phyloP scores from a whole-genome alignment of 1,284 basidiomycete genomes.

The Cryptococcus floricola region DNA sequence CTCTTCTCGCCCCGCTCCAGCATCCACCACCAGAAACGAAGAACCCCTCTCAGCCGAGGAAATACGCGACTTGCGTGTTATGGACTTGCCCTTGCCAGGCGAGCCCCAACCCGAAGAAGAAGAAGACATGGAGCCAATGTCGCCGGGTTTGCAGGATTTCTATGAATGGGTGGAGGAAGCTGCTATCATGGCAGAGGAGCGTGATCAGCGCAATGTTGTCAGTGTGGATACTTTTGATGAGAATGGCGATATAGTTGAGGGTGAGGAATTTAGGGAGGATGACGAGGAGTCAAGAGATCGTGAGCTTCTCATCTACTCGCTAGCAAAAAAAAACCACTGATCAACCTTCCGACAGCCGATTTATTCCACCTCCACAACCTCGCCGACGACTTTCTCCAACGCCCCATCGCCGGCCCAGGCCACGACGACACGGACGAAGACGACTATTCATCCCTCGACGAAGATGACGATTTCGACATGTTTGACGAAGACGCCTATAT shows the following conservation, averaged over 20 bases:
- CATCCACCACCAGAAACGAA: too few species aligned
- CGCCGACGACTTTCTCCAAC: too few species aligned
- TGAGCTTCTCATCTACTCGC: not conserved
- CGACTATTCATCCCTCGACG: slow-evolving; percentile 17
- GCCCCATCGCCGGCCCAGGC: too few species aligned
- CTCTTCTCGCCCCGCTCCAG: too few species aligned
- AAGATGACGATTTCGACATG: slow-evolving; percentile 31
- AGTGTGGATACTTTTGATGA: not conserved
- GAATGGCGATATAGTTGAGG: slow-evolving; percentile 1
- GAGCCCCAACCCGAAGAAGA: too few species aligned
- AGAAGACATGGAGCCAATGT: not conserved
- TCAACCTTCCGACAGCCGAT: too few species aligned
- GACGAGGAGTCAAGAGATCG: not conserved
- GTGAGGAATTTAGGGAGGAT: slow-evolving; percentile 8
- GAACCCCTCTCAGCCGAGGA: too few species aligned
- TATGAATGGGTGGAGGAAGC: not conserved
- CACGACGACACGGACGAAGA: not conserved
- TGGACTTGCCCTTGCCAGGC: too few species aligned
- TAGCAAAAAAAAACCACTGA: not conserved
- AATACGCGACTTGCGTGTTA: too few species aligned
- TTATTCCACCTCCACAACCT: too few species aligned
- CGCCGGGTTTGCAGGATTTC: not conserved
- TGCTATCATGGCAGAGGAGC: not conserved
- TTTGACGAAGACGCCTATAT: slow-evolving; percentile 28
- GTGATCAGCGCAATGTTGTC: not conserved